A percentile compares a stretch with the other conserved stretches of the same genome.
Evolutionary conservation across 2,329 filamentous ascomycete species (phyloP).

Genomic region (Tympanopsis confertula): DNA sequence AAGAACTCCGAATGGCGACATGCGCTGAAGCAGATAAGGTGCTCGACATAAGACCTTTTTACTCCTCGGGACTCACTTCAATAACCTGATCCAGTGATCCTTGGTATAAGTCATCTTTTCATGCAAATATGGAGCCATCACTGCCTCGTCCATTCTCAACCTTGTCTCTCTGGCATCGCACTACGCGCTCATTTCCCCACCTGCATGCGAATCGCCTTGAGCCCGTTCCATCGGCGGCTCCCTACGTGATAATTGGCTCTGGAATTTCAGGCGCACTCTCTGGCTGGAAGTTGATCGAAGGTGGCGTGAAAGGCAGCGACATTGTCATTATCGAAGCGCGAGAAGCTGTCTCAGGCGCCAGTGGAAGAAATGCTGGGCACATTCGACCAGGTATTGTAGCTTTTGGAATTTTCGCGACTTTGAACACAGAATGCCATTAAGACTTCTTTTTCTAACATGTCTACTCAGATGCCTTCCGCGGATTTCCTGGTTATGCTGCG

Average conservation of each 20-base stretch:
- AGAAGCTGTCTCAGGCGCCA: conserved; percentile 29
- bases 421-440: background rate
- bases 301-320: conserved; percentile 16
- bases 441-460: background rate
- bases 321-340: conserved; percentile 28
- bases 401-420: too few species aligned
- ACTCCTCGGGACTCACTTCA: too few species aligned
- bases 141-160: conserved; percentile 13
- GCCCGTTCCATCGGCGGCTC: conserved; percentile 13
- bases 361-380: conserved; percentile 30
- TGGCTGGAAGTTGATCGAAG: conserved; percentile 24
- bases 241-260: conserved; percentile 27
- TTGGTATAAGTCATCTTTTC: too few species aligned
- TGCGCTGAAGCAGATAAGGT: too few species aligned
- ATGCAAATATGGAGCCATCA: too few species aligned
- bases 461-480: conserved; percentile 28
- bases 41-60: too few species aligned
- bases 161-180: conserved; percentile 30
- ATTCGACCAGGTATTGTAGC: conserved; percentile 23
- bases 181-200: conserved; percentile 26
- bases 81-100: too few species aligned
- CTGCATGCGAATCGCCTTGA: conserved; percentile 22
- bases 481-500: conserved; percentile 27
- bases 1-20: too few species aligned
- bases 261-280: conserved; percentile 26